A percentile compares a stretch with the other conserved stretches of the same genome.
Evolutionary conservation across 1,139 yeast genomes (phyloP).

Genomic region (Pichia sp.): DNA sequence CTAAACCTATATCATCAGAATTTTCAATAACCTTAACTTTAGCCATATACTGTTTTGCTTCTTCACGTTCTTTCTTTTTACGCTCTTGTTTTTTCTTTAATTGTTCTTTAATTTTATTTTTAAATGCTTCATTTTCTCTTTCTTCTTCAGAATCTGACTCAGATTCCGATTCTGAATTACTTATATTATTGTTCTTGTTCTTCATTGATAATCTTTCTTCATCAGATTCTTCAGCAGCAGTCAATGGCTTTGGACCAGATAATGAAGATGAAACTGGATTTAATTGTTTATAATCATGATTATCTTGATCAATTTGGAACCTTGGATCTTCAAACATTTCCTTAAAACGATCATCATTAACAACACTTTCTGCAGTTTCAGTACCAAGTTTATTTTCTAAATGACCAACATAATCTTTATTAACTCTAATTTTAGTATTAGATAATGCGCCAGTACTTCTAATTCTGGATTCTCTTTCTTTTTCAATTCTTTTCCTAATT

Average conservation of each 20-base stretch:
- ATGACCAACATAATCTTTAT: slow-evolving; percentile 74
- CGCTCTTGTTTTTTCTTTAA: slow-evolving; percentile 36
- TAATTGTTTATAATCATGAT: slow-evolving; percentile 87
- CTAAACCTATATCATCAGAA: slow-evolving; percentile 22
- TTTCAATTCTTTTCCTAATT: slow-evolving; percentile 78
- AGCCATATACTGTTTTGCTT: slow-evolving; percentile 50
- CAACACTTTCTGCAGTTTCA: slow-evolving; percentile 42
- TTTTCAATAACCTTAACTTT: slow-evolving; percentile 43
- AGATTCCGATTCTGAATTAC: slow-evolving; percentile 29
- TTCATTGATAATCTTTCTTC: slow-evolving; percentile 50
- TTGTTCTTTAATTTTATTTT: slow-evolving; percentile 38
- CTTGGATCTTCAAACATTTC: slow-evolving; percentile 94
- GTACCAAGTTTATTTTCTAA: slow-evolving; percentile 52
- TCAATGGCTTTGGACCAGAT: slow-evolving; percentile 34
- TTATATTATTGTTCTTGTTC: slow-evolving; percentile 19
- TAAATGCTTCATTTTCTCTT: slow-evolving; percentile 33
- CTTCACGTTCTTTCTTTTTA: slow-evolving; percentile 45
- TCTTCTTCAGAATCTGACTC: slow-evolving; percentile 33
- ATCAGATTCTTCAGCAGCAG: slow-evolving; percentile 86
- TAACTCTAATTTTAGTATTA: slow-evolving; percentile 77
- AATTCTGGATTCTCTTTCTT: slow-evolving; percentile 92
- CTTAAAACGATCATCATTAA: slow-evolving; percentile 76
- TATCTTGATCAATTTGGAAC: slow-evolving; percentile 80
- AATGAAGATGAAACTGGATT: slow-evolving; percentile 58
- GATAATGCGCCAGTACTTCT: slow-evolving; percentile 76